phyloP scores from a whole-genome alignment of 2,329 filamentous ascomycete species.

The Raffaelea ambrosiae region DNA sequence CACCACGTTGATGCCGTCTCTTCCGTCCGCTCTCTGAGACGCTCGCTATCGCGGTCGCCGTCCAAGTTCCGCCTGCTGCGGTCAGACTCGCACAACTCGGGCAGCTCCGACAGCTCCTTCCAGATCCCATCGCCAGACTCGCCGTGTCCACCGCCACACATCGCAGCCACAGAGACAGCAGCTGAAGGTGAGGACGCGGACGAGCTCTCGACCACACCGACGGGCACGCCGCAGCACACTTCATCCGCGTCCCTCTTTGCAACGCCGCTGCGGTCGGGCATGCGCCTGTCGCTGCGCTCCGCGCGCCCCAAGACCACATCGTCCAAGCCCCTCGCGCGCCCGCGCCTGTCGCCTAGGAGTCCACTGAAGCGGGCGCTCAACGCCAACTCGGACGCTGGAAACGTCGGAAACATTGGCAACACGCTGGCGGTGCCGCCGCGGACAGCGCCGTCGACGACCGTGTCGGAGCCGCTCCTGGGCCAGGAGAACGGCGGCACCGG shows the following conservation, averaged over 20 bases:
- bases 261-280: constrained; percentile 57
- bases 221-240: constrained; percentile 14
- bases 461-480: constrained; percentile 17
- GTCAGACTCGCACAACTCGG: constrained; percentile 36
- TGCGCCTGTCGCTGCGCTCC: constrained; percentile 58
- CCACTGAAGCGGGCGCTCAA: constrained; percentile 71
- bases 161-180: background rate
- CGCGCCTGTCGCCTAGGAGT: constrained; percentile 68
- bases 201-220: background rate
- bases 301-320: constrained; percentile 51
- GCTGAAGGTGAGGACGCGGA: background rate
- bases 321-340: constrained; percentile 47
- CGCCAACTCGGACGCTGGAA: constrained; percentile 62
- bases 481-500: constrained; percentile 32
- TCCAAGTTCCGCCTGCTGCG: constrained; percentile 69
- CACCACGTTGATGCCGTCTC: constrained; percentile 72
- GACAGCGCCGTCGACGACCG: constrained; percentile 22
- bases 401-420: constrained; percentile 54
- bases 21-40: constrained; percentile 72
- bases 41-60: constrained; percentile 87
- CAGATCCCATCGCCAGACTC: constrained; percentile 44
- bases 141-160: constrained; percentile 29
- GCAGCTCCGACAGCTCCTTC: constrained; percentile 47
- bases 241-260: constrained; percentile 37
- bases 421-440: constrained; percentile 33